Evolutionary conservation across 306 rosid species (phyloP), one percentile per base, ranked within the genome.

Genomic region (Morella rubra): DNA sequence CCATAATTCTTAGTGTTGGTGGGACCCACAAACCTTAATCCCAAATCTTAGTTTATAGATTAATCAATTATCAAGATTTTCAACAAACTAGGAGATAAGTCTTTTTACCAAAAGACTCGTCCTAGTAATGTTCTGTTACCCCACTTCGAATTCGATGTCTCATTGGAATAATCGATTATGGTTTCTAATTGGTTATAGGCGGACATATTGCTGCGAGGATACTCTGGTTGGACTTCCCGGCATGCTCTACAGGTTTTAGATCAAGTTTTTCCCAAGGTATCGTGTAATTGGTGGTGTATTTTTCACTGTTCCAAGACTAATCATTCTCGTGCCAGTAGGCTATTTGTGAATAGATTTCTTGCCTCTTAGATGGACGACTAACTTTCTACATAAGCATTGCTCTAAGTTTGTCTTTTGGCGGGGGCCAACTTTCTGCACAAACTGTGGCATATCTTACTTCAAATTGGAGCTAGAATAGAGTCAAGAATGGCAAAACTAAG

Each of bases 221-320:
- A 93, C 6, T 13, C 75, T 37, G 93, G 80, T 44, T 93, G 98
- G 98, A 93, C 85, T 80, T 88, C 97, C 69, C 89, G 87, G 82
- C 89, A 90, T 20, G 97, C 90, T 84, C 44, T 93, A 14, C 76
- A 51, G 79, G 83, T 93, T 80, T 41, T 93, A 14, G 86, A 90
- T 71, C 20, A 79, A 79, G 62, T 89, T 77, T 88, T 93, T 71
- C 93, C 97, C 1, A 85, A 87, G 97, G 98, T 91, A 84, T 42
- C n/a, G 18, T 24, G 4, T 59, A 59, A 59, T 59, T 1, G 9
- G 1, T 7, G 20, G 15, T 22, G 5, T 8, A 22, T 9, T 20
- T 24, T 59, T 59, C 20, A 59, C 15, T 14, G 12, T 5, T 20
- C 65, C 7, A 5, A 2, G 41, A 24, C 65, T 22, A 59, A 20